Evolutionary conservation across 129 eudicot genomes (phyloP).

Genomic region (Escallonia herrerae): DNA sequence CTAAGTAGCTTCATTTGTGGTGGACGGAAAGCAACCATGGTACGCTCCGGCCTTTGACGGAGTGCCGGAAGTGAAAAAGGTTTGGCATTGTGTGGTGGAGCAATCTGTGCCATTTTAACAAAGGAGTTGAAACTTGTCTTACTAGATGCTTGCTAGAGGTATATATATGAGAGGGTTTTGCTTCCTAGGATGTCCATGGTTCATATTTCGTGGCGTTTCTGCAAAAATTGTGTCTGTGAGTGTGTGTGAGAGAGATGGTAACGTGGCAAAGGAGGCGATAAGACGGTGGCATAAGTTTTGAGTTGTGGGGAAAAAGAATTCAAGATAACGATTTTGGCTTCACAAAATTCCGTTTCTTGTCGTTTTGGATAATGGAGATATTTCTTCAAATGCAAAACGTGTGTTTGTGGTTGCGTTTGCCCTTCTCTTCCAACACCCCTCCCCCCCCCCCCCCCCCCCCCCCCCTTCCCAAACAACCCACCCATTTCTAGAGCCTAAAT

Average conservation of each 20-base stretch:
- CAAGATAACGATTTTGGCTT: slow-evolving; percentile 1
- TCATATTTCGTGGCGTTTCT: not conserved
- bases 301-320: not conserved
- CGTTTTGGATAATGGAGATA: slow-evolving; percentile 13
- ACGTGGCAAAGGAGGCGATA: slow-evolving; percentile 21
- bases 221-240: not conserved
- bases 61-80: slow-evolving; percentile 12
- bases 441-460: too few relatives aligned
- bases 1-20: not conserved
- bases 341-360: slow-evolving; percentile 5
- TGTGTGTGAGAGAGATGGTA: slow-evolving; percentile 1
- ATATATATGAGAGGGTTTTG: slow-evolving; percentile 2
- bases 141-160: not conserved
- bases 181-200: not conserved
- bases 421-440: not conserved
- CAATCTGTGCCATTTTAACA: slow-evolving; percentile 26
- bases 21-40: not conserved
- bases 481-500: too few relatives aligned
- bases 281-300: slow-evolving; percentile 8
- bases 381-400: slow-evolving; percentile 18
- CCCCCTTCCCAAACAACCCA: too few relatives aligned
- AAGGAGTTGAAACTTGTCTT: not conserved
- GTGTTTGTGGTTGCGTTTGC: slow-evolving; percentile 17
- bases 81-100: slow-evolving; percentile 24
- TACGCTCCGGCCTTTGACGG: slow-evolving; percentile 4